Conservation (phyloP, 371 early-diverging fungal species). For the Rhizopus sp. region DNA sequence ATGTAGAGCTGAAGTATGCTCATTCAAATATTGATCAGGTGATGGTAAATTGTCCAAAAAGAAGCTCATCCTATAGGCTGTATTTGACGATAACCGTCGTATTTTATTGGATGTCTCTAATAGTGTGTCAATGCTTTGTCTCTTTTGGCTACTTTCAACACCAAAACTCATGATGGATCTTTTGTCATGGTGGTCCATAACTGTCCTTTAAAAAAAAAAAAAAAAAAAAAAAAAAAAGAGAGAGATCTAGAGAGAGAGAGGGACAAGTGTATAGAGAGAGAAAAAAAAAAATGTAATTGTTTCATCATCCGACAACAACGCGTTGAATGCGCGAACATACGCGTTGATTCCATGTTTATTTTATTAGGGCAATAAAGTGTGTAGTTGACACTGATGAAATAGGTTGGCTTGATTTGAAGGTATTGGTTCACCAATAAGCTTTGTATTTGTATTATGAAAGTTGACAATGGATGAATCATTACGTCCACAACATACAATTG, state of each 20-base stretch:
- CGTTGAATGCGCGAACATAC: background rate
- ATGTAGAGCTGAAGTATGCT: no score
- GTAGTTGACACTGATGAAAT: background rate
- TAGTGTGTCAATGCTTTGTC: background rate
- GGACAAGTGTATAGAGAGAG: background rate
- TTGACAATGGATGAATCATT: background rate
- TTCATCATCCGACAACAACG: background rate
- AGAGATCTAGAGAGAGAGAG: background rate
- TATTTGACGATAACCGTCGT: constrained; percentile 1
- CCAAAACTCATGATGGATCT: background rate
- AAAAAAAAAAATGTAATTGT: no score
- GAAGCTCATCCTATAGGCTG: background rate
- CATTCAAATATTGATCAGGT: background rate
- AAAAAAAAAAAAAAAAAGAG: no score
- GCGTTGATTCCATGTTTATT: background rate
- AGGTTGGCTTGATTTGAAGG: background rate
- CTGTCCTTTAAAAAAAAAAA: background rate
- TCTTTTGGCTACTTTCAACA: background rate
- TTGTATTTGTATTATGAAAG: background rate
- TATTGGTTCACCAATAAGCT: background rate
- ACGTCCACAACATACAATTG: constrained; percentile 26
- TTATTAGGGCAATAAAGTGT: background rate
- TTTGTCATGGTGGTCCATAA: background rate
- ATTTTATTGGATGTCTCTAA: background rate
- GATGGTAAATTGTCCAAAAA: background rate